These are phyloP conservation scores for Penicillium sp. DNA, from an alignment of 2,329 filamentous ascomycete genomes.

Conservation along the genomic window DNA sequence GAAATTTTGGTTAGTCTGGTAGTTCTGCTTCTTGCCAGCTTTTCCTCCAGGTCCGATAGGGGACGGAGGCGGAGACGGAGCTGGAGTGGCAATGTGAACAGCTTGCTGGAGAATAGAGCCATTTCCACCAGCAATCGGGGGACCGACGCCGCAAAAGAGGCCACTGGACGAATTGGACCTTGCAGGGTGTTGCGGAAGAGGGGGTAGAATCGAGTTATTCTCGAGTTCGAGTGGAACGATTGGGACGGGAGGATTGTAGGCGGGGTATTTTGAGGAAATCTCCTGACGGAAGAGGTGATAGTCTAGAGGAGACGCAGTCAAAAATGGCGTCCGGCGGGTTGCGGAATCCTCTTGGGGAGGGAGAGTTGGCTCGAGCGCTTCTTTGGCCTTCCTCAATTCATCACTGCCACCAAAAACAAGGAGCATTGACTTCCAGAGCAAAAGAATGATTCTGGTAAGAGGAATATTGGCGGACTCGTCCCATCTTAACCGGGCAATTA, in stretches of 20 bases:
- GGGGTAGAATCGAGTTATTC: slow-evolving; percentile 85
- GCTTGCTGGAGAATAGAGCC: slow-evolving; percentile 88
- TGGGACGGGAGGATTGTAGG: slow-evolving; percentile 85
- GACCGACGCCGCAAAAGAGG: slow-evolving; percentile 57
- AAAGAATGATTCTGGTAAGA: slow-evolving; percentile 70
- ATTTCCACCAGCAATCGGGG: slow-evolving; percentile 45
- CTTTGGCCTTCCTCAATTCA: slow-evolving; percentile 72
- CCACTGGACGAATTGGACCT: slow-evolving; percentile 61
- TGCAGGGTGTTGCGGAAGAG: slow-evolving; percentile 71
- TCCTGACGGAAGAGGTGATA: slow-evolving; percentile 97
- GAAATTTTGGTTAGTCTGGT: slow-evolving; percentile 98
- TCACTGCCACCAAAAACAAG: slow-evolving; percentile 78
- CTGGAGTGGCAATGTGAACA: slow-evolving; percentile 97
- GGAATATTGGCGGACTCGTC: slow-evolving; percentile 56
- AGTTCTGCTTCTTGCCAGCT: slow-evolving; percentile 96
- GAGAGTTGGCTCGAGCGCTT: slow-evolving; percentile 57
- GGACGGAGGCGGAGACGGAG: slow-evolving; percentile 90
- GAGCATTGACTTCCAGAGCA: slow-evolving; percentile 90
- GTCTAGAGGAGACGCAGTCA: slow-evolving; percentile 90
- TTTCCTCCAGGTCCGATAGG: slow-evolving; percentile 81
- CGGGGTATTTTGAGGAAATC: slow-evolving; percentile 95
- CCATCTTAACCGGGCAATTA: slow-evolving; percentile 68
- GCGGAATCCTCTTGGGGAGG: slow-evolving; percentile 47
- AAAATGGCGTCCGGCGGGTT: slow-evolving; percentile 67
- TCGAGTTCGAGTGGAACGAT: slow-evolving; percentile 83